Evolutionary conservation across 352 stramenopile species (phyloP), one percentile per base, ranked within the genome.

Genomic region (Globisporangium megalacanthum): DNA sequence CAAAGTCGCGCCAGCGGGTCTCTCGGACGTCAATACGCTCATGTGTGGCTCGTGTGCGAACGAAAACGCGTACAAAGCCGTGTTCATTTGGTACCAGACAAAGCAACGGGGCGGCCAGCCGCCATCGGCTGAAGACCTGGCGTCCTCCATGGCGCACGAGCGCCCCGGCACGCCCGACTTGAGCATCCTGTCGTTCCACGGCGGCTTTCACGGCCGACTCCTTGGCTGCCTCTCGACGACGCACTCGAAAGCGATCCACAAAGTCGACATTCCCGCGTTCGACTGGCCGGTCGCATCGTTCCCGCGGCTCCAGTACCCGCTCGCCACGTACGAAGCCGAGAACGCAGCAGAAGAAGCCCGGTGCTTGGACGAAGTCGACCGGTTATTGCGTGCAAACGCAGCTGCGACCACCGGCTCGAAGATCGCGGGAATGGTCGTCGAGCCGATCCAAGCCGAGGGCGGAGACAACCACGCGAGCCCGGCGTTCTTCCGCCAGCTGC

Each of bases 11-110:
- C 83, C 82, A 0, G 45, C 59, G 1, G 80, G 81, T 7, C 65
- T 90, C 31, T 67, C 67, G 3, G 80, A 93, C 49, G 75, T 91
- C 57, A 88, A 90, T 64, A 94, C 83, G 59, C 79, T 92, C 60
- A 94, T 94, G 83, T 94, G 83, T 54, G 83, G 83, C 60, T 94
- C 83, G 46, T 94, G 83, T 69, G 87, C 83, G 35, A 94, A 94
- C 53, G 83, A 94, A 50, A 94, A 92, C 56, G 83, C 83, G 9
- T 94, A 88, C 73, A 94, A 94, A 54, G 79, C 81, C 15, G 83
- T 86, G n/a, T 94, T 94, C 62, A 92, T 94, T 53, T 94, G 83
- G 83, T 88, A 91, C 58, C 81, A 88, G 63, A 91, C 76, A 49
- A 87, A 88, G 61, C 41, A 76, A 41, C 69, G 83, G 57, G 79